Conservation (phyloP, 1,284 basidiomycete genomes). For the Apiotrichum porosum region DNA sequence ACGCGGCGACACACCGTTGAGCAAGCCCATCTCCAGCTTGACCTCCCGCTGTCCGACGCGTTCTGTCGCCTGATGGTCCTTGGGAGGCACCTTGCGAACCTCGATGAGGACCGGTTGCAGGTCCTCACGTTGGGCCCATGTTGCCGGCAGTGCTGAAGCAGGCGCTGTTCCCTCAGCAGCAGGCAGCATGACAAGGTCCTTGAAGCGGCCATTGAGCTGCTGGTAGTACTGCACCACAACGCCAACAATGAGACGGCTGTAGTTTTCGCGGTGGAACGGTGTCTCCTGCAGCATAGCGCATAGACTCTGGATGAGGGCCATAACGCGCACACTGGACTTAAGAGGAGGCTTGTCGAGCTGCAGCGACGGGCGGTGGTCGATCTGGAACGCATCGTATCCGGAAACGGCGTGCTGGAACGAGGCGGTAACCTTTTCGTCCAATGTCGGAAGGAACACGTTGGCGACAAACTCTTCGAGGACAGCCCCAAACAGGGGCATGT, state of each 20-base stretch:
- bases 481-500: constrained; percentile 62
- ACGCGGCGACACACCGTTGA: constrained; percentile 53
- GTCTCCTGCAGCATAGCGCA: constrained; percentile 87
- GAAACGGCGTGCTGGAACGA: constrained; percentile 82
- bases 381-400: constrained; percentile 75
- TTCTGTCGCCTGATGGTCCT: constrained; percentile 6
- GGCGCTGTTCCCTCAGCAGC: background rate
- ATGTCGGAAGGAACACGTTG: constrained; percentile 85
- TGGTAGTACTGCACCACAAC: constrained; percentile 97
- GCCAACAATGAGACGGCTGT: constrained; percentile 88
- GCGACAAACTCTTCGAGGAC: constrained; percentile 87
- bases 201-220: constrained; percentile 81
- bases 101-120: constrained; percentile 64
- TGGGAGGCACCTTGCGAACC: constrained; percentile 23
- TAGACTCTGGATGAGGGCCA: constrained; percentile 85
- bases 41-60: background rate
- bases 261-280: constrained; percentile 94
- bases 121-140: constrained; percentile 81
- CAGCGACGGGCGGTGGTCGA: constrained; percentile 24
- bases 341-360: constrained; percentile 45
- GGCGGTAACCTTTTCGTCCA: constrained; percentile 88
- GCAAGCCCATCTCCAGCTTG: constrained; percentile 6
- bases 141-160: constrained; percentile 58
- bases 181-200: constrained; percentile 40
- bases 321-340: constrained; percentile 79